These are phyloP conservation scores for Cladosporium phlei DNA, from an alignment of 2,329 filamentous ascomycete species.

Conservation along the genomic window DNA sequence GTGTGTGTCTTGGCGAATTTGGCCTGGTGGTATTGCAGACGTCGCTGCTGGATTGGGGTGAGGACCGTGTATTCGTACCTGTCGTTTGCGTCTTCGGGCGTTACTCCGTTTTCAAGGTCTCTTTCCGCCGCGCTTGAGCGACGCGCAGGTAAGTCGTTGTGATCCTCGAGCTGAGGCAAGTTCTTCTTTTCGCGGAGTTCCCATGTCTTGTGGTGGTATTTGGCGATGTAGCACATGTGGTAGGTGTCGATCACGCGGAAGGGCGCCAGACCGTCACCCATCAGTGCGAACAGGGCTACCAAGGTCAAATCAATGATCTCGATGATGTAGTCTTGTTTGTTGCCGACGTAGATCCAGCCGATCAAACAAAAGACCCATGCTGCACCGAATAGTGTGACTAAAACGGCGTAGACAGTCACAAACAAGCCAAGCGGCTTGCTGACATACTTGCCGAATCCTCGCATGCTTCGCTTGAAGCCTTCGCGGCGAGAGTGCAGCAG, in stretches of 20 bases:
- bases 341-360: slow-evolving; percentile 77
- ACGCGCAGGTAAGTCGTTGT: slow-evolving; percentile 60
- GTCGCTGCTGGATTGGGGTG: slow-evolving; percentile 59
- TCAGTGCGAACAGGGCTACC: slow-evolving; percentile 58
- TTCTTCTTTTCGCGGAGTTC: slow-evolving; percentile 55
- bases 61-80: slow-evolving; percentile 56
- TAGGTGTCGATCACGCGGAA: slow-evolving; percentile 80
- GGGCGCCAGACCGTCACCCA: slow-evolving; percentile 60
- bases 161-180: slow-evolving; percentile 60
- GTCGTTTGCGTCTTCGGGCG: slow-evolving; percentile 39
- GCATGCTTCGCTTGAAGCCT: slow-evolving; percentile 72
- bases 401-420: slow-evolving; percentile 74
- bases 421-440: slow-evolving; percentile 70
- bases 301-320: slow-evolving; percentile 55
- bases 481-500: slow-evolving; percentile 78
- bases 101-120: slow-evolving; percentile 35
- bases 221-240: slow-evolving; percentile 77
- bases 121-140: slow-evolving; percentile 17
- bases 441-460: slow-evolving; percentile 76
- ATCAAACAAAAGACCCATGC: slow-evolving; percentile 91
- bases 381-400: slow-evolving; percentile 79
- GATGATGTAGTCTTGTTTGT: slow-evolving; percentile 58
- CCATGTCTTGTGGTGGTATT: slow-evolving; percentile 65
- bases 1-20: slow-evolving; percentile 80
- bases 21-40: slow-evolving; percentile 68